Evolutionary conservation across 2,329 filamentous ascomycete species (phyloP).

Genomic region (Ilyonectria destructans): DNA sequence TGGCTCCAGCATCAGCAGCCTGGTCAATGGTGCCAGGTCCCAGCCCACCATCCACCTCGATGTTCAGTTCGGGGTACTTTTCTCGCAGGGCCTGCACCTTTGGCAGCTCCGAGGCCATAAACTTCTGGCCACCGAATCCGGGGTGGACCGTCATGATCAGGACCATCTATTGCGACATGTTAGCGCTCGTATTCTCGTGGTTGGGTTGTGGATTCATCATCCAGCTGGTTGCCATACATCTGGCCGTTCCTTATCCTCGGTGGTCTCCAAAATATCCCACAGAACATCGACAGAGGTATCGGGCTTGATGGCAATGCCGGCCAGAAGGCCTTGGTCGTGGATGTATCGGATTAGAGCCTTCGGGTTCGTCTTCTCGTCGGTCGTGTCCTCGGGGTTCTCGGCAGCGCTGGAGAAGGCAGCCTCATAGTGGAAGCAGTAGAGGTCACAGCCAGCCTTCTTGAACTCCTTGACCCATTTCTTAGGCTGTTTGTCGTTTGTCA

Average conservation of each 20-base stretch:
- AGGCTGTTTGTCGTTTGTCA: conserved; percentile 70
- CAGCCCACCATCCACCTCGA: conserved; percentile 96
- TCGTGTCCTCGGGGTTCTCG: conserved; percentile 80
- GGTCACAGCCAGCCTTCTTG: conserved; percentile 91
- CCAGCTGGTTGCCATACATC: conserved; percentile 77
- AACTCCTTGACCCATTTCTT: conserved; percentile 99
- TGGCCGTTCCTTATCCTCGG: conserved; percentile 82
- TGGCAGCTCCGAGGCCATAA: conserved; percentile 96
- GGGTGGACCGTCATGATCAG: conserved; percentile 98
- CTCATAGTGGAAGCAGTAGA: conserved; percentile 99
- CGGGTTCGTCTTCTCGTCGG: conserved; percentile 83
- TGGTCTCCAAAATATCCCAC: conserved; percentile 87
- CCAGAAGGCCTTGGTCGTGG: conserved; percentile 88
- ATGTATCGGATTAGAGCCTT: conserved; percentile 92
- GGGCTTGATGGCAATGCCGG: conserved; percentile 96
- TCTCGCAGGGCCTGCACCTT: conserved; percentile 90
- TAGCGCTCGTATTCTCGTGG: conserved; percentile 24
- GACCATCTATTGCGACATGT: conserved; percentile 81
- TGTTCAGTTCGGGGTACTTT: conserved; percentile 92
- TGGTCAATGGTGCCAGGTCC: conserved; percentile 92
- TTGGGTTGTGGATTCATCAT: neutral
- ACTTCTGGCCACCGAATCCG: conserved; percentile 97
- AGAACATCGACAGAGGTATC: conserved; percentile 92
- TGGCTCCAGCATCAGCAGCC: conserved; percentile 94
- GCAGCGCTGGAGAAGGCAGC: conserved; percentile 92